A percentile compares a stretch with the other conserved stretches of the same genome.
These are phyloP conservation scores for Moesziomyces sp. DNA, from an alignment of 1,284 basidiomycete species.

Conservation along the genomic window DNA sequence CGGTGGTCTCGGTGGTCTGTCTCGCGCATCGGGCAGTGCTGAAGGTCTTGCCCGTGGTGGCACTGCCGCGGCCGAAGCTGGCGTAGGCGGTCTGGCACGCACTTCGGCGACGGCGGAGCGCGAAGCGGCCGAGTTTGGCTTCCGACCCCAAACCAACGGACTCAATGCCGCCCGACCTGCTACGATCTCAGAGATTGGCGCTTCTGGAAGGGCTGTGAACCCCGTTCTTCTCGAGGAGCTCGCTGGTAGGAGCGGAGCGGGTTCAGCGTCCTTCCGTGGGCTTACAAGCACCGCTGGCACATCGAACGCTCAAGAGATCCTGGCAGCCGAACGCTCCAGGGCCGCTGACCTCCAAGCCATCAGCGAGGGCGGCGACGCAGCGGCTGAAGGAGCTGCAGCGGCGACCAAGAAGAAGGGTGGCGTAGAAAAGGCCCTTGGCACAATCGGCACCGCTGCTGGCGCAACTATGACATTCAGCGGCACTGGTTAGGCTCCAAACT, in stretches of 20 bases:
- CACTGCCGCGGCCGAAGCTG: slow-evolving; percentile 8
- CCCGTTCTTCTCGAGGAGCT: too few species aligned
- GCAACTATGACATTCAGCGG: slow-evolving; percentile 24
- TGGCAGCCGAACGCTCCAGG: neutral
- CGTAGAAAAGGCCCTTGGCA: neutral
- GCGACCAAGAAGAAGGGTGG: neutral
- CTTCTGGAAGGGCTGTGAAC: neutral
- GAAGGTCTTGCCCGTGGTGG: neutral
- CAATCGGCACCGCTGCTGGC: slow-evolving; percentile 9
- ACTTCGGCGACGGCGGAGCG: slow-evolving; percentile 4
- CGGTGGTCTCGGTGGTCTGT: too few species aligned
- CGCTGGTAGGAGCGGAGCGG: neutral
- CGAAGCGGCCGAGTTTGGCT: neutral
- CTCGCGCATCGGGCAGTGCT: neutral
- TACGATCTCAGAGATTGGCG: slow-evolving; percentile 5
- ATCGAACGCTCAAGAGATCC: neutral
- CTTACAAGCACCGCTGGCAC: too few species aligned
- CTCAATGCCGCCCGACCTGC: slow-evolving; percentile 7
- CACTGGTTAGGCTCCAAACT: neutral
- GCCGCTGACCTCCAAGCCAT: slow-evolving; percentile 5
- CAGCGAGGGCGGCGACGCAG: slow-evolving; percentile 1
- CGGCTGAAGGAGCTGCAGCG: slow-evolving; percentile 1
- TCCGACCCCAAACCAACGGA: neutral
- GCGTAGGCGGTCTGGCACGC: slow-evolving; percentile 1
- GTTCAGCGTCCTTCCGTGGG: too few species aligned